Evolutionary conservation across 495 filamentous ascomycete genomes (phyloP).

Genomic region (Rhypophila decipiens): DNA sequence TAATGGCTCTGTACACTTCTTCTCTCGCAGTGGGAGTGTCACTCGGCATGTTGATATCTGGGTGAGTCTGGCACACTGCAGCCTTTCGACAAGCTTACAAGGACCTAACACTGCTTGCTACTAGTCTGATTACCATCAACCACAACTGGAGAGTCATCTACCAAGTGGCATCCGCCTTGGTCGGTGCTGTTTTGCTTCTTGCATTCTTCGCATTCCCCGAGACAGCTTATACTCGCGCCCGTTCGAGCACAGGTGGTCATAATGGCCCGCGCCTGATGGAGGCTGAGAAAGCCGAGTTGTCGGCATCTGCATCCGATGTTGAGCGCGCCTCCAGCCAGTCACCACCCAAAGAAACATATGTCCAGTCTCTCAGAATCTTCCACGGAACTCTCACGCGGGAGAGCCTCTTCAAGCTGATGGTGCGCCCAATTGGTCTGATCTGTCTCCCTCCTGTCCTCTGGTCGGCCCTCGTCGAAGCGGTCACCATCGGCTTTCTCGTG

Average conservation of each 20-base stretch:
- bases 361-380: conserved; percentile 33
- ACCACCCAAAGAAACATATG: conserved; percentile 14
- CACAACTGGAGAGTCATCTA: conserved; percentile 47
- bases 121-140: conserved; percentile 42
- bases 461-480: conserved; percentile 41
- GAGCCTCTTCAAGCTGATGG: conserved; percentile 37
- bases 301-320: conserved; percentile 1
- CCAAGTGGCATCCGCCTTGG: conserved; percentile 39
- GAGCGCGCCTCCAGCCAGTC: background rate
- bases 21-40: conserved; percentile 41
- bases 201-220: conserved; percentile 50
- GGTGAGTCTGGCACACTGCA: conserved; percentile 11
- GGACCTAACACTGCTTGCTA: background rate
- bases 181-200: conserved; percentile 37
- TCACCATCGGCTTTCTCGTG: conserved; percentile 49
- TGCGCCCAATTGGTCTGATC: conserved; percentile 42
- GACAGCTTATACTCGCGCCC: conserved; percentile 35
- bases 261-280: background rate
- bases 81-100: background rate
- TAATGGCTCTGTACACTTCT: conserved; percentile 45
- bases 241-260: background rate
- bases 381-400: conserved; percentile 36
- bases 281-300: conserved; percentile 1
- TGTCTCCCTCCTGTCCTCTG: conserved; percentile 45
- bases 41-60: conserved; percentile 43